A percentile compares a stretch with the other conserved stretches of the same genome.
phyloP scores from a whole-genome alignment of 805 yeast genomes.

The Wickerhamiella sorbophila region DNA sequence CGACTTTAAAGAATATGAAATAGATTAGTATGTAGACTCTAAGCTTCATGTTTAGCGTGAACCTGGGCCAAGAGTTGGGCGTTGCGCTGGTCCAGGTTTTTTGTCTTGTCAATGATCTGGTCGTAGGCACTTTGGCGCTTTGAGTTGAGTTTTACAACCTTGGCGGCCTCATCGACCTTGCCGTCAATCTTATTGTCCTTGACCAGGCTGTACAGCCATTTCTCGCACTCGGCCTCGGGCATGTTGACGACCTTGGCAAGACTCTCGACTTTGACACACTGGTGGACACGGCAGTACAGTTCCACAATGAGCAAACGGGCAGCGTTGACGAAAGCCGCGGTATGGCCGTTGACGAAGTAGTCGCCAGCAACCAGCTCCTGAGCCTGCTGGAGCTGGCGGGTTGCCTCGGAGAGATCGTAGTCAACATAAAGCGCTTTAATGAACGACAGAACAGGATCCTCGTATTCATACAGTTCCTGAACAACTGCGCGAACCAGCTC shows the following conservation, averaged over 20 bases:
- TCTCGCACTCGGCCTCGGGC: slow-evolving; percentile 34
- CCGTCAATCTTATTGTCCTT: slow-evolving; percentile 39
- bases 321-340: slow-evolving; percentile 31
- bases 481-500: slow-evolving; percentile 43
- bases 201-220: slow-evolving; percentile 38
- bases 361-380: slow-evolving; percentile 37
- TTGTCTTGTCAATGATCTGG: slow-evolving; percentile 54
- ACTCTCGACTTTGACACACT: slow-evolving; percentile 33
- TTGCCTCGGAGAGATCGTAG: slow-evolving; percentile 44
- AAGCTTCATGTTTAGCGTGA: background rate
- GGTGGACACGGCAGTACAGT: slow-evolving; percentile 41
- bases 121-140: background rate
- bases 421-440: slow-evolving; percentile 41
- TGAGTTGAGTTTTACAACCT: slow-evolving; percentile 35
- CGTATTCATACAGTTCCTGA: slow-evolving; percentile 51
- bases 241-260: slow-evolving; percentile 34
- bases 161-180: slow-evolving; percentile 38
- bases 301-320: slow-evolving; percentile 40
- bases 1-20: too few species aligned
- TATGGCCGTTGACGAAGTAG: slow-evolving; percentile 37
- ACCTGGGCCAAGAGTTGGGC: slow-evolving; percentile 33
- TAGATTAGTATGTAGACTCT: too few species aligned
- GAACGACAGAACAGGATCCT: slow-evolving; percentile 48
- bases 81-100: slow-evolving; percentile 46
- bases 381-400: slow-evolving; percentile 34